Evolutionary conservation across 495 filamentous ascomycete species (phyloP).

Genomic region (Penicillium coffeae): DNA sequence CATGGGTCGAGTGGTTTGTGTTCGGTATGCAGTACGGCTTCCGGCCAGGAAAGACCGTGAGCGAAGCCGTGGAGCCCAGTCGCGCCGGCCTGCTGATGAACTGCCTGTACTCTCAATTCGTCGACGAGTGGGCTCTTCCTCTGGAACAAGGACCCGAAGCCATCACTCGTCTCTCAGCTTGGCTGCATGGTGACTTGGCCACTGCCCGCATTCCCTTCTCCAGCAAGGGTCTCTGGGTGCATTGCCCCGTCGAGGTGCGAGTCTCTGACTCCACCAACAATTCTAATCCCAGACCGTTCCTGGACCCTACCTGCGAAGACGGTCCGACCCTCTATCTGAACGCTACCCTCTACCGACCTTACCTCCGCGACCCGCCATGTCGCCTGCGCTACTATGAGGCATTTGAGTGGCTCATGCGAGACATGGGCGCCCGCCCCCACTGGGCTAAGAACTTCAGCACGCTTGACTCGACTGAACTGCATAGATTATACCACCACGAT

Average conservation of each 20-base stretch:
- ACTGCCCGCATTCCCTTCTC: conserved; percentile 71
- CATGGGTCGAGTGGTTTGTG: conserved; percentile 87
- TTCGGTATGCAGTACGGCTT: conserved; percentile 97
- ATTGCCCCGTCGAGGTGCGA: conserved; percentile 90
- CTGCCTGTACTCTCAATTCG: conserved; percentile 92
- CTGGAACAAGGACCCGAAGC: conserved; percentile 87
- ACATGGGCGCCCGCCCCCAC: conserved; percentile 84
- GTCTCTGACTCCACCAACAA: conserved; percentile 68
- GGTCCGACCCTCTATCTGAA: conserved; percentile 90
- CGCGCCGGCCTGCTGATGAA: conserved; percentile 86
- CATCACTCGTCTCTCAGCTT: conserved; percentile 73
- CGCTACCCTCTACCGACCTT: conserved; percentile 91
- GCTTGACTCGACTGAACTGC: conserved; percentile 46
- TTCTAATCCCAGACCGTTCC: conserved; percentile 60
- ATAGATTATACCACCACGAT: conserved; percentile 47
- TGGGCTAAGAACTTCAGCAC: conserved; percentile 92
- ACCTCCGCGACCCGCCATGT: conserved; percentile 75
- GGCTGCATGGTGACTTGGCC: conserved; percentile 65
- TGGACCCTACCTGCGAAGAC: conserved; percentile 66
- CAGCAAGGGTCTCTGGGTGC: conserved; percentile 75
- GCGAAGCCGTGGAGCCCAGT: conserved; percentile 72
- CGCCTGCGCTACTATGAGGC: conserved; percentile 80
- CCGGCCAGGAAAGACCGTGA: conserved; percentile 55
- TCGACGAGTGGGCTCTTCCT: conserved; percentile 97
- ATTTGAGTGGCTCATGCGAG: conserved; percentile 94